A percentile compares a stretch with the other conserved stretches of the same genome.
Conservation (phyloP, 495 filamentous ascomycete species). For the Penicillium herquei region DNA sequence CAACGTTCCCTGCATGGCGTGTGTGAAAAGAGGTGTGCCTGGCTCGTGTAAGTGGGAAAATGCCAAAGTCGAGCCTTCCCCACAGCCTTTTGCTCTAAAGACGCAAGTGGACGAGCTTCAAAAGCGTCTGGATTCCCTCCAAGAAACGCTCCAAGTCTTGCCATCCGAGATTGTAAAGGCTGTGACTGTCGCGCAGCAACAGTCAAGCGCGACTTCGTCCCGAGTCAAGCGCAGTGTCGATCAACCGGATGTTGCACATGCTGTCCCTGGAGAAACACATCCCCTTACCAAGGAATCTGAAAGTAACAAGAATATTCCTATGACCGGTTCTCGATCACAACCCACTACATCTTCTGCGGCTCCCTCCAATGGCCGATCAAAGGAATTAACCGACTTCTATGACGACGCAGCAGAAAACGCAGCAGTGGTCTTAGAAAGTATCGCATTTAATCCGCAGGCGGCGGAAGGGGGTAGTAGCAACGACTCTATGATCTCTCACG, state of each 20-base stretch:
- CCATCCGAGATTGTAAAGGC: neutral
- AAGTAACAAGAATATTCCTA: neutral
- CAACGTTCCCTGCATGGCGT: constrained; percentile 1
- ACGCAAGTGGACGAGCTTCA: constrained; percentile 1
- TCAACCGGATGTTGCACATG: neutral
- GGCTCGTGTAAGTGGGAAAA: constrained; percentile 1
- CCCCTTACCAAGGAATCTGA: neutral
- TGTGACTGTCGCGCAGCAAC: neutral
- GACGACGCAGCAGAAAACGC: constrained; percentile 2
- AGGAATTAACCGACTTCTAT: neutral
- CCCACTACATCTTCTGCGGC: neutral
- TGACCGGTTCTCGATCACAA: neutral
- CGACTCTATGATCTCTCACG: neutral
- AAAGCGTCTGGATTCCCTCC: neutral
- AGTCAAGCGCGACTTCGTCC: neutral
- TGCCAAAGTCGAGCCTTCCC: neutral
- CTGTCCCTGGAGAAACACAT: neutral
- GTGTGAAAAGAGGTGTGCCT: constrained; percentile 1
- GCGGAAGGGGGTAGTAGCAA: neutral
- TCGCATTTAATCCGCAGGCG: neutral
- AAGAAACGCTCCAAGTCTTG: neutral
- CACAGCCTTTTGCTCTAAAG: constrained; percentile 1
- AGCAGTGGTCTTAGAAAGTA: constrained; percentile 1
- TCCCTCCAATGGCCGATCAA: neutral
- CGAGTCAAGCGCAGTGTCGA: neutral